phyloP scores from a whole-genome alignment of 1,139 yeast species.

The Magnusiomyces tetraspermus region DNA sequence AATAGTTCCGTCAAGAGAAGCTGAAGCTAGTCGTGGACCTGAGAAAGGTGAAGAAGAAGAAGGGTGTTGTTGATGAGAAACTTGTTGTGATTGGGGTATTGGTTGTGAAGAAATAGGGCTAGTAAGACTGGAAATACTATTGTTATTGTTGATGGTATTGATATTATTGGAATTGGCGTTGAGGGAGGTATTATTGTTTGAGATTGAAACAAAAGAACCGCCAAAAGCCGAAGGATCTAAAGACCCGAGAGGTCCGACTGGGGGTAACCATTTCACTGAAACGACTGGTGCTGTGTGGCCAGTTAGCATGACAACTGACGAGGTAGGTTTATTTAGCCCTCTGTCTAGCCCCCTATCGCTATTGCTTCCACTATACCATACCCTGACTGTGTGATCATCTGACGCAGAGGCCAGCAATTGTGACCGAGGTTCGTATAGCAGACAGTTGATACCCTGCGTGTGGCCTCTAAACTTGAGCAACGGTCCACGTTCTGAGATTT shows the following conservation, averaged over 20 bases:
- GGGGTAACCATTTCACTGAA: slow-evolving; percentile 25
- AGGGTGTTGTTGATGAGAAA: not conserved
- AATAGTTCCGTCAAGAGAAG: slow-evolving; percentile 63
- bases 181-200: too few relatives aligned
- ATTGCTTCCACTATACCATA: slow-evolving; percentile 63
- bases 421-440: slow-evolving; percentile 44
- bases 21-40: slow-evolving; percentile 31
- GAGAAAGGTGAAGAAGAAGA: not conserved
- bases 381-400: slow-evolving; percentile 60
- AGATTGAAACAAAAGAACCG: too few relatives aligned
- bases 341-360: too few relatives aligned
- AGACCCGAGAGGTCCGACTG: slow-evolving; percentile 11
- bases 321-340: slow-evolving; percentile 25
- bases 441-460: slow-evolving; percentile 46
- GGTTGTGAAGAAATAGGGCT: too few relatives aligned
- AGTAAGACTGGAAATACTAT: too few relatives aligned
- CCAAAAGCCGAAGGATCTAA: slow-evolving; percentile 14
- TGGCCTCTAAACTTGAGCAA: slow-evolving; percentile 65
- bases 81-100: too few relatives aligned
- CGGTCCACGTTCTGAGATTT: slow-evolving; percentile 43
- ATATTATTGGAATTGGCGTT: too few relatives aligned
- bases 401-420: slow-evolving; percentile 62
- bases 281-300: slow-evolving; percentile 29
- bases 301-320: slow-evolving; percentile 23
- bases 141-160: too few relatives aligned